A percentile compares a stretch with the other conserved stretches of the same genome.
phyloP scores from a whole-genome alignment of 2,329 filamentous ascomycete species.

The Colletotrichum filicis region DNA sequence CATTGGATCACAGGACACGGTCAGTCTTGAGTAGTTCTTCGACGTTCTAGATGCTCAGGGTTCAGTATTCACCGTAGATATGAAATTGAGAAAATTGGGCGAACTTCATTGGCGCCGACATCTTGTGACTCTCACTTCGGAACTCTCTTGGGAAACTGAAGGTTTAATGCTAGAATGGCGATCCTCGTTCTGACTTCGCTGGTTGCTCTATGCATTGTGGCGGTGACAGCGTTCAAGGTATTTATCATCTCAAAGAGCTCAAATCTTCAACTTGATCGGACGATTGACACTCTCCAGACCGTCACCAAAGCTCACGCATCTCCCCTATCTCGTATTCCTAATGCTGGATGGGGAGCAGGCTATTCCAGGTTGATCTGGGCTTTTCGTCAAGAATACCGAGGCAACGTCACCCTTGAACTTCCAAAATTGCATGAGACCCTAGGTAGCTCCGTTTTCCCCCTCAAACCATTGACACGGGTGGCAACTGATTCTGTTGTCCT shows the following conservation, averaged over 20 bases:
- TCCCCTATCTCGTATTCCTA: constrained; percentile 36
- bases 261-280: no score
- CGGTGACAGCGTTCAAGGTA: neutral
- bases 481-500: neutral
- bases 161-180: neutral
- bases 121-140: no score
- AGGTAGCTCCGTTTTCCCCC: constrained; percentile 2
- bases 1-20: neutral
- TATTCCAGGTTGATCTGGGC: constrained; percentile 40
- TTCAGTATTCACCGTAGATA: neutral
- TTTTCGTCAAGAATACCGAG: constrained; percentile 38
- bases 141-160: no score
- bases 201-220: neutral
- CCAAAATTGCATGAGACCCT: constrained; percentile 39
- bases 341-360: constrained; percentile 35
- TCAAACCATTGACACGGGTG: neutral
- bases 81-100: neutral
- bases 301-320: constrained; percentile 19
- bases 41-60: neutral
- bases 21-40: neutral
- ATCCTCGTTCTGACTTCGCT: neutral
- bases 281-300: neutral
- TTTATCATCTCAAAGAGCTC: neutral
- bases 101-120: no score
- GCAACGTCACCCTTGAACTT: constrained; percentile 37